A percentile compares a stretch with the other conserved stretches of the same genome.
Conservation (phyloP, 352 stramenopile genomes). For the Phytophthora chlamydospora region DNA sequence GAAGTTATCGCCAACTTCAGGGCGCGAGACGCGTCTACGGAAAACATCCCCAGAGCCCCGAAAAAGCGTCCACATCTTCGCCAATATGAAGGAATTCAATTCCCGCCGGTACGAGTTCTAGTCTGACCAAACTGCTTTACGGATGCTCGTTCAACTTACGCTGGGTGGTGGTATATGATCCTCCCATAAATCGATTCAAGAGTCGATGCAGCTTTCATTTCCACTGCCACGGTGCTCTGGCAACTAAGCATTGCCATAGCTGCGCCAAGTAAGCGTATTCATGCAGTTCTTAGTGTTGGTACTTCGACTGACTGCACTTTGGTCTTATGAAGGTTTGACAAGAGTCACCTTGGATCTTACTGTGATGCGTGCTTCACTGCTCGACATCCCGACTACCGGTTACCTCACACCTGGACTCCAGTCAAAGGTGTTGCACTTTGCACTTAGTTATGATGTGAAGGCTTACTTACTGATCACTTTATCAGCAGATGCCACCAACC, state of each 20-base stretch:
- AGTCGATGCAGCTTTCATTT: slow-evolving; percentile 65
- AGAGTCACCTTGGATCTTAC: slow-evolving; percentile 56
- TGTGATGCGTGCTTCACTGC: slow-evolving; percentile 71
- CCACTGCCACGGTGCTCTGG: slow-evolving; percentile 44
- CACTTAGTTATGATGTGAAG: background rate
- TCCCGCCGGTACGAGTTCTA: slow-evolving; percentile 19
- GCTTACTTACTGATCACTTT: slow-evolving; percentile 5
- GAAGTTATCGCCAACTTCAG: slow-evolving; percentile 56
- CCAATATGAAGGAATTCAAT: slow-evolving; percentile 27
- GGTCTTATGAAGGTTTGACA: slow-evolving; percentile 54
- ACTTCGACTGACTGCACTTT: background rate
- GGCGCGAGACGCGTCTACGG: slow-evolving; percentile 5
- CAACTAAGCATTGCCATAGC: slow-evolving; percentile 70
- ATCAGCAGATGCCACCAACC: slow-evolving; percentile 50
- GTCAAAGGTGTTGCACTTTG: slow-evolving; percentile 42
- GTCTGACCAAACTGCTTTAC: too few relatives aligned
- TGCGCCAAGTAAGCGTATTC: slow-evolving; percentile 58
- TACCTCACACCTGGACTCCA: slow-evolving; percentile 57
- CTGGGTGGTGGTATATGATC: background rate
- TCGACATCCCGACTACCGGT: slow-evolving; percentile 57
- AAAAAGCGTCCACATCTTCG: slow-evolving; percentile 33
- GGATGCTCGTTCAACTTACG: background rate
- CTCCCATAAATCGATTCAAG: slow-evolving; percentile 17
- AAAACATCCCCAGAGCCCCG: slow-evolving; percentile 4
- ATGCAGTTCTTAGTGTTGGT: background rate